These are phyloP conservation scores for Desmodesmus armatus DNA, from an alignment of 139 green algal genomes.

Conservation along the genomic window DNA sequence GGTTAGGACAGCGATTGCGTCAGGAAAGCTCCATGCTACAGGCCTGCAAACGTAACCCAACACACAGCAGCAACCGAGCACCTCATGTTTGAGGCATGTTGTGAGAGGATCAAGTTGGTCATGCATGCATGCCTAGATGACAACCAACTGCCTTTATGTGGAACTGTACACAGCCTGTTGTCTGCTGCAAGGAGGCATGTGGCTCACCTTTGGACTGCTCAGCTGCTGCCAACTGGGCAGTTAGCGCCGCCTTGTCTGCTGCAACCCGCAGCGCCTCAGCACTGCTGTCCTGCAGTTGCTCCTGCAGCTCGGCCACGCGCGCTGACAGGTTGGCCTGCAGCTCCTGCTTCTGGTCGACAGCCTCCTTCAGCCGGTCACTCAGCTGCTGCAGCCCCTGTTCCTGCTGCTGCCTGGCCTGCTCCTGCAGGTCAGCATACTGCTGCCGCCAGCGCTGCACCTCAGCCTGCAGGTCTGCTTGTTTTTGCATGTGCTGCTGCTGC, in stretches of 20 bases:
- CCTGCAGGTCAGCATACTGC: background rate
- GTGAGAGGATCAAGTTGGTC: no score
- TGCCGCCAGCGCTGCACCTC: background rate
- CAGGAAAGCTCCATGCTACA: no score
- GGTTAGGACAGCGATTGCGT: no score
- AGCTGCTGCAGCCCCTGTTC: slow-evolving; percentile 11
- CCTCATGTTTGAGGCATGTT: no score
- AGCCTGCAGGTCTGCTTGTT: background rate
- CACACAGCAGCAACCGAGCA: no score
- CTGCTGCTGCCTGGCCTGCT: slow-evolving; percentile 23
- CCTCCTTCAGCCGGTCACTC: slow-evolving; percentile 6
- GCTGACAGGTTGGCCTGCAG: background rate
- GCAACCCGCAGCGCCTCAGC: background rate
- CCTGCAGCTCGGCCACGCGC: slow-evolving; percentile 13
- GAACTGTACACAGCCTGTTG: no score
- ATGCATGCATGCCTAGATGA: no score
- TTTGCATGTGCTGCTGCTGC: background rate
- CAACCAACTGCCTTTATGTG: no score
- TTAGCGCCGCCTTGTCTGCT: slow-evolving; percentile 13
- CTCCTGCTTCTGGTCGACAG: slow-evolving; percentile 37
- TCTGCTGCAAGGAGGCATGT: no score
- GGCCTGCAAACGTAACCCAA: no score
- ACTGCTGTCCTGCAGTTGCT: background rate
- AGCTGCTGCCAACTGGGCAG: slow-evolving; percentile 22
- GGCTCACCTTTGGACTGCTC: background rate